Evolutionary conservation across 768 basidiomycete genomes (phyloP), one percentile per base, ranked within the genome.

Genomic region (Leccinum obscurum): DNA sequence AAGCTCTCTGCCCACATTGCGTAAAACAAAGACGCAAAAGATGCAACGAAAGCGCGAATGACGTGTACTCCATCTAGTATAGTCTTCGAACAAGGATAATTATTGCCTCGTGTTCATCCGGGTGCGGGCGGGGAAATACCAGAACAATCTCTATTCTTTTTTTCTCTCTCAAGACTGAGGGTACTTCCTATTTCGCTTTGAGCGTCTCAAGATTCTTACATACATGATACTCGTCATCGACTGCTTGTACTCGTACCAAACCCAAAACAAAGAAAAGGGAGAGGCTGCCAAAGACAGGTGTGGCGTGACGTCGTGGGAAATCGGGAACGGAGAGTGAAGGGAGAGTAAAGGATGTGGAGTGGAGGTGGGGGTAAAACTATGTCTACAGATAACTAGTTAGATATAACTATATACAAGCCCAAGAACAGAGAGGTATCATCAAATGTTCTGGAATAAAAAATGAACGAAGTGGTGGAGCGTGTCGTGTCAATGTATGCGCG

Each of bases 341-440:
- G 4, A 51, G 49, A 34, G 11, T 41, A 22, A 41, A 22, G 13
- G 37, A 46, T 20, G 56, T 15, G 41, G n/a, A 55, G 58, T 51
- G 52, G 54, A 51, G 6, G n/a, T 15, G 51, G n/a, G 22, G 39
- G 20, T 3, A 20, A 20, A 32, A 53, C 48, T 32, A 55, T 8
- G 41, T 68, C 69, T 70, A 63, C 53, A 35, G 52, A 48, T 34
- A 54, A 52, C 64, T 69, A 70, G 61, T 71, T 73, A 71, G 22
- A 54, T 63, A 71, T 71, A 71, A 71, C 72, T 71, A 73, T 71
- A 67, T 69, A 72, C 68, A 69, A 32, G 49, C 58, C 10, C 20
- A 46, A 46, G 44, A 62, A 62, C 46, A 60, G 9, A 14, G 7
- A 51, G 52, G 56, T 62, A 62, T 60, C 58, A 56, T 54, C 9